Evolutionary conservation across 306 rosid species (phyloP).

Genomic region (Fagus sylvatica): DNA sequence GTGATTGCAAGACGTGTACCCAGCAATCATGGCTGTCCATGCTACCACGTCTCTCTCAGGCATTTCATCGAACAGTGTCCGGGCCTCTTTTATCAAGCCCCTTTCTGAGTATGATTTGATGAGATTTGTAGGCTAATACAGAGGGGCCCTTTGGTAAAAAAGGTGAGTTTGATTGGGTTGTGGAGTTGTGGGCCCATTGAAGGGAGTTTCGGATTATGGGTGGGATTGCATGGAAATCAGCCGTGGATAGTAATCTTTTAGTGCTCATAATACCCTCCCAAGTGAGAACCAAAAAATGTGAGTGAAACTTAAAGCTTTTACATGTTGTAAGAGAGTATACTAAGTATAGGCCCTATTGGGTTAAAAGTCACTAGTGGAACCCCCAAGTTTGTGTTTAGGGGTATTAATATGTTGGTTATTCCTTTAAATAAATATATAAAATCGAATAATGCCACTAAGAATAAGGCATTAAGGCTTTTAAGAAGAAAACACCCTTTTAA

Average conservation of each 20-base stretch:
- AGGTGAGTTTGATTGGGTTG: constrained; percentile 30
- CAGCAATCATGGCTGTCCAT: constrained; percentile 77
- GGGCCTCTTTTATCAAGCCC: constrained; percentile 53
- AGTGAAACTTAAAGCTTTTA: background rate
- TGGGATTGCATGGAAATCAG: constrained; percentile 44
- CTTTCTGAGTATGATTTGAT: constrained; percentile 41
- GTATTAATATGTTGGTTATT: too few relatives aligned
- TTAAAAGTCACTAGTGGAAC: too few relatives aligned
- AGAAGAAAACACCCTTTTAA: too few relatives aligned
- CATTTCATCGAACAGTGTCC: constrained; percentile 69
- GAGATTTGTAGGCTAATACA: constrained; percentile 49
- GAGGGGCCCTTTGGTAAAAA: constrained; percentile 36
- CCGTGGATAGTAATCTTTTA: constrained; percentile 22
- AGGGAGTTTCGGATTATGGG: constrained; percentile 43
- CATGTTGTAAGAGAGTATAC: too few relatives aligned
- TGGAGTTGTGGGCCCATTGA: constrained; percentile 11
- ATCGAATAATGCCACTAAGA: too few relatives aligned
- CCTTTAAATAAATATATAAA: too few relatives aligned
- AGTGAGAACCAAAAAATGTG: background rate
- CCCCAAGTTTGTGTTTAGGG: too few relatives aligned
- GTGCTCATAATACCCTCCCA: constrained; percentile 18
- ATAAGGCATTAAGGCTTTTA: too few relatives aligned
- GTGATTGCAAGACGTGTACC: constrained; percentile 52
- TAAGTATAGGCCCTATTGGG: too few relatives aligned
- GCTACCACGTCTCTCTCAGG: constrained; percentile 54